Conservation (phyloP, 257 asterid genomes). For the Solanum etuberosum region DNA sequence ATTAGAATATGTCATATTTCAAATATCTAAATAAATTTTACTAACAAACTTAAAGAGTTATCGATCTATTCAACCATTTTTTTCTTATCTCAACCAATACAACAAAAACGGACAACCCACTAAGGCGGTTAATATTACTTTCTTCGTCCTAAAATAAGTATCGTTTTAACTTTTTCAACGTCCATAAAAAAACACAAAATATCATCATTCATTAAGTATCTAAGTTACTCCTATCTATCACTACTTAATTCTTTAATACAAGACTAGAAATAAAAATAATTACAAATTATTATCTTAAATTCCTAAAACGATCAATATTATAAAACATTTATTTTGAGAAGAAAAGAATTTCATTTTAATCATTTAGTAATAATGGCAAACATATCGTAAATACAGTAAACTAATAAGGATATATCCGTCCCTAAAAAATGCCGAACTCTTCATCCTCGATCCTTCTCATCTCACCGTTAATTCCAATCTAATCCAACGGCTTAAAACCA, state of each 20-base stretch:
- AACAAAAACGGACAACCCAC: neutral
- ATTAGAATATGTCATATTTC: no score
- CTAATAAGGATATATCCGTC: neutral
- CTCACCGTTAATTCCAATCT: neutral
- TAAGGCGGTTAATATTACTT: no score
- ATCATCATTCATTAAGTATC: neutral
- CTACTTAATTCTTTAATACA: neutral
- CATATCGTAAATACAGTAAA: neutral
- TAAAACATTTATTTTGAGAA: no score
- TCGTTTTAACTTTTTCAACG: no score
- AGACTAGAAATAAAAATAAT: no score
- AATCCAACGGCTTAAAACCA: neutral
- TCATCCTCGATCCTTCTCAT: neutral
- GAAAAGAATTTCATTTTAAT: fast-evolving
- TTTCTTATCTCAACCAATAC: neutral
- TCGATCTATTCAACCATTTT: no score
- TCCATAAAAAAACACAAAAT: neutral
- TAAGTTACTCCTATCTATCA: neutral
- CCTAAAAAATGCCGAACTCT: no score
- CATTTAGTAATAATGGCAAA: neutral
- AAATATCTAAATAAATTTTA: no score
- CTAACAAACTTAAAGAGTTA: no score
- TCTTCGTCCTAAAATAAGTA: neutral
- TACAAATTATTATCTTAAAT: no score
- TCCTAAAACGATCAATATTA: no score